These are phyloP conservation scores for Nicotiana rustica DNA, from an alignment of 305 asterid species.

Conservation along the genomic window DNA sequence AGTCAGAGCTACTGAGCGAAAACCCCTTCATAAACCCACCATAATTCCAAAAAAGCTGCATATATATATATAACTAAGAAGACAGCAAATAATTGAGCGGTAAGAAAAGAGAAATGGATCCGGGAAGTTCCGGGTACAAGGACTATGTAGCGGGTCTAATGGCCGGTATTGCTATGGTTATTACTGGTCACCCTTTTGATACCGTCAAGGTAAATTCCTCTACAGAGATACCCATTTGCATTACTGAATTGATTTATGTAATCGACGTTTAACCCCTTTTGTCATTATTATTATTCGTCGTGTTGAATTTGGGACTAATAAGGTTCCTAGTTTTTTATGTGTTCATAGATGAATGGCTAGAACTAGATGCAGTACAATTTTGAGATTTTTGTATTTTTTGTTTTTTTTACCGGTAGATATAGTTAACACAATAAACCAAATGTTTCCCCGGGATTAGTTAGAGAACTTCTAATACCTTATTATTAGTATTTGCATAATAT, in stretches of 20 bases:
- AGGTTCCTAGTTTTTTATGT: neutral
- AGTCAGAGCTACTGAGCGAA: neutral
- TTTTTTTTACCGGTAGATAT: too few species aligned
- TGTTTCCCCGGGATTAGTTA: too few species aligned
- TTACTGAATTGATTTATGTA: neutral
- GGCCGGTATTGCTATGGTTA: conserved; percentile 89
- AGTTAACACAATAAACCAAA: too few species aligned
- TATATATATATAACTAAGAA: too few species aligned
- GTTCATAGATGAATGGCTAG: too few species aligned
- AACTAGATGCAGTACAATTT: too few species aligned
- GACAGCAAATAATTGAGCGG: neutral
- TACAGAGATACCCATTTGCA: neutral
- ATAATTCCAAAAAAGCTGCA: too few species aligned
- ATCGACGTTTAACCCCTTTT: neutral
- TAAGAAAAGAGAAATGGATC: conserved; percentile 34
- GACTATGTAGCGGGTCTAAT: conserved; percentile 87
- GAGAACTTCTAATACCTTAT: too few species aligned
- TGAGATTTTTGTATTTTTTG: too few species aligned
- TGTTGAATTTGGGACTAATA: neutral
- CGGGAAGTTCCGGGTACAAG: conserved; percentile 66
- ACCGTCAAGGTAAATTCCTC: conserved; percentile 71
- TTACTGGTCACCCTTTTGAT: conserved; percentile 95
- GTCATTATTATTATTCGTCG: neutral
- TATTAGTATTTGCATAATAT: too few species aligned
- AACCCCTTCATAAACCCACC: neutral